Percentiles rank a stretch among this genome's conserved stretches.
phyloP scores from a whole-genome alignment of 257 asterid species.

The Ehretia macrophylla region DNA sequence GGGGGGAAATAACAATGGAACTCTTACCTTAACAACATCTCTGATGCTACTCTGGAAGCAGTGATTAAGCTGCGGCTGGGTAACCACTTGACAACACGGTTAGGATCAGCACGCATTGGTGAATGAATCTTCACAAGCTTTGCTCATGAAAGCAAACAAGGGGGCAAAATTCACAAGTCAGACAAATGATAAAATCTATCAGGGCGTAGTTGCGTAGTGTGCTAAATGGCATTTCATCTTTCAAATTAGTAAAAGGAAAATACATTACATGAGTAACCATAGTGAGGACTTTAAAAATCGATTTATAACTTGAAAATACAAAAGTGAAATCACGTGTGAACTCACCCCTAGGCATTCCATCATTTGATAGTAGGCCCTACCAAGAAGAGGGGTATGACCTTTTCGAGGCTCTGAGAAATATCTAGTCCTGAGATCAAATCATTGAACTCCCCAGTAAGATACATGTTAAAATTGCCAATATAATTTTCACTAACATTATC shows the following conservation, averaged over 20 bases:
- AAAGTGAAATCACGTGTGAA: background rate
- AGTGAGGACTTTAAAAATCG: background rate
- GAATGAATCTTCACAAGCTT: slow-evolving; percentile 94
- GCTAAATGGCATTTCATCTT: no score
- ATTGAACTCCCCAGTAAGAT: slow-evolving; percentile 1
- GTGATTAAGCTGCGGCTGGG: slow-evolving; percentile 58
- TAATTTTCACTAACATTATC: background rate
- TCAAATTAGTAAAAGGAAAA: no score
- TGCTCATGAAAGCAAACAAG: slow-evolving; percentile 10
- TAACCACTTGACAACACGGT: slow-evolving; percentile 68
- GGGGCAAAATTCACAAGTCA: background rate
- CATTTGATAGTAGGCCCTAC: slow-evolving; percentile 97
- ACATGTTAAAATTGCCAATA: slow-evolving; percentile 3
- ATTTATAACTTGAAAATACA: background rate
- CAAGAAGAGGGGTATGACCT: slow-evolving; percentile 92
- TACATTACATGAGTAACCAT: no score
- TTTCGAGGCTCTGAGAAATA: slow-evolving; percentile 90
- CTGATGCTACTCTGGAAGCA: slow-evolving; percentile 81
- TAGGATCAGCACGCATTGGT: slow-evolving; percentile 89
- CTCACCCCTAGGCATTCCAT: slow-evolving; percentile 98
- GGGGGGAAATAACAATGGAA: background rate
- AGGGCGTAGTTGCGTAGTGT: background rate
- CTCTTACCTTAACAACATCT: slow-evolving; percentile 66
- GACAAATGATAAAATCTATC: background rate
- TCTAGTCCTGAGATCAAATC: slow-evolving; percentile 69